Evolutionary conservation across 2,329 filamentous ascomycete genomes (phyloP).

Genomic region (Raffaelea arxii): DNA sequence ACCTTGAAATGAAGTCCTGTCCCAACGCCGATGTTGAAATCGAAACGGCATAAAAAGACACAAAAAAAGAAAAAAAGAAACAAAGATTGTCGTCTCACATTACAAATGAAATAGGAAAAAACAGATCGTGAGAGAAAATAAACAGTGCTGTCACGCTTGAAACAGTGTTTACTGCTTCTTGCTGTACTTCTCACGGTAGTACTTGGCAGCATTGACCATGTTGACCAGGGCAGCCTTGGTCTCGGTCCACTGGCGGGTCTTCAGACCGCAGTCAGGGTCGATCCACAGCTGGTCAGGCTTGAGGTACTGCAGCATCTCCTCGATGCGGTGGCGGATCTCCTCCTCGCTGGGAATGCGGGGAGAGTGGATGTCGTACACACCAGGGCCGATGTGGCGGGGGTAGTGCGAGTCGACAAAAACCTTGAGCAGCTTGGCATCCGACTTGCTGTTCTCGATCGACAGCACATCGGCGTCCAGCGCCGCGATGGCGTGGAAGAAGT

Average conservation of each 20-base stretch:
- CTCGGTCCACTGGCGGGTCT: conserved; percentile 98
- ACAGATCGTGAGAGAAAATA: not conserved
- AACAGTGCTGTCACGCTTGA: not conserved
- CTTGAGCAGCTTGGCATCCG: conserved; percentile 95
- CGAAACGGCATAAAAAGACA: conserved; percentile 8
- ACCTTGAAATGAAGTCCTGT: conserved; percentile 4
- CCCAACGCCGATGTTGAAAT: conserved; percentile 16
- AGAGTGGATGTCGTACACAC: conserved; percentile 99
- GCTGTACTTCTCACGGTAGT: conserved; percentile 82
- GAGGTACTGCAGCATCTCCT: conserved; percentile 96
- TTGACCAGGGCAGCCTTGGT: conserved; percentile 92
- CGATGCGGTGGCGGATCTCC: conserved; percentile 96
- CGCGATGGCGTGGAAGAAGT: conserved; percentile 99
- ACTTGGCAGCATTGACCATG: conserved; percentile 98
- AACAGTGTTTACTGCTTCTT: conserved; percentile 34
- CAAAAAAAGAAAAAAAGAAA: conserved; percentile 7
- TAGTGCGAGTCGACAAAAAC: conserved; percentile 97
- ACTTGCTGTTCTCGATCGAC: conserved; percentile 99
- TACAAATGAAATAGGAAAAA: conserved; percentile 6
- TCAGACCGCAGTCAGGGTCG: conserved; percentile 98
- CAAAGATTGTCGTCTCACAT: conserved; percentile 12
- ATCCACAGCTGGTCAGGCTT: conserved; percentile 99
- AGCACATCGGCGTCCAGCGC: conserved; percentile 96
- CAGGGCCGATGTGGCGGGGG: conserved; percentile 95
- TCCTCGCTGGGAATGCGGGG: conserved; percentile 93